Percentiles rank a stretch among this genome's conserved stretches.
phyloP scores from a whole-genome alignment of 2,329 filamentous ascomycete genomes.

The Bretziella fagacearum region DNA sequence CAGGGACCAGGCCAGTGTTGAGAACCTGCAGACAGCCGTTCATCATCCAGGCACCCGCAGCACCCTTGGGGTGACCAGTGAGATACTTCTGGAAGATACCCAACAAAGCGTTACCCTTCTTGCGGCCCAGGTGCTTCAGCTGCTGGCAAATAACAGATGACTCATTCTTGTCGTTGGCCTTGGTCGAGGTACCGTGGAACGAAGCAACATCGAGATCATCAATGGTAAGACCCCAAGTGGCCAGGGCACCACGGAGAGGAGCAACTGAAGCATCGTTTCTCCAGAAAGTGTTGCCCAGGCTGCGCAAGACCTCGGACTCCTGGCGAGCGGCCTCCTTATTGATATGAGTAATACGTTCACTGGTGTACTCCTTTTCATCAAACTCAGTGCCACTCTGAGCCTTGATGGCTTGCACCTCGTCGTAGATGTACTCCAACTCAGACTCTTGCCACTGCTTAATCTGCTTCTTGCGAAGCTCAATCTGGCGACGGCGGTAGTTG shows the following conservation, averaged over 20 bases:
- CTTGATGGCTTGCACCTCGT: conserved; percentile 86
- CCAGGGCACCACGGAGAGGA: conserved; percentile 84
- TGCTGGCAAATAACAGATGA: conserved; percentile 95
- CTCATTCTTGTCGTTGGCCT: conserved; percentile 99
- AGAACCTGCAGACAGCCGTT: conserved; percentile 94
- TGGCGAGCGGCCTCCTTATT: conserved; percentile 72
- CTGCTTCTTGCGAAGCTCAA: conserved; percentile 82
- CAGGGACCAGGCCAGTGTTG: conserved; percentile 83
- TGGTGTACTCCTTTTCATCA: conserved; percentile 67
- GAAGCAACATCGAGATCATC: conserved; percentile 91
- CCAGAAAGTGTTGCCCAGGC: conserved; percentile 98
- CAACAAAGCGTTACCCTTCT: conserved; percentile 88
- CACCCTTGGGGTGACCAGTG: conserved; percentile 97
- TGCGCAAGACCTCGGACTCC: conserved; percentile 81
- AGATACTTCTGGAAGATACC: conserved; percentile 99
- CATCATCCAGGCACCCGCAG: conserved; percentile 98
- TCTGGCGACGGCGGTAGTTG: conserved; percentile 89
- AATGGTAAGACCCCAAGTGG: conserved; percentile 94
- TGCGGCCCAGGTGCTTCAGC: conserved; percentile 80
- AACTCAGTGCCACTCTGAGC: conserved; percentile 52
- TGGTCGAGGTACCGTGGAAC: conserved; percentile 97
- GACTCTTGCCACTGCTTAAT: conserved; percentile 96
- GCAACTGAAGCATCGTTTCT: conserved; percentile 87
- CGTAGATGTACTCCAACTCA: conserved; percentile 80
- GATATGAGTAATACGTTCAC: conserved; percentile 73